These are phyloP conservation scores for Fusarium cicatricum DNA, from an alignment of 2,329 filamentous ascomycete species.

Conservation along the genomic window DNA sequence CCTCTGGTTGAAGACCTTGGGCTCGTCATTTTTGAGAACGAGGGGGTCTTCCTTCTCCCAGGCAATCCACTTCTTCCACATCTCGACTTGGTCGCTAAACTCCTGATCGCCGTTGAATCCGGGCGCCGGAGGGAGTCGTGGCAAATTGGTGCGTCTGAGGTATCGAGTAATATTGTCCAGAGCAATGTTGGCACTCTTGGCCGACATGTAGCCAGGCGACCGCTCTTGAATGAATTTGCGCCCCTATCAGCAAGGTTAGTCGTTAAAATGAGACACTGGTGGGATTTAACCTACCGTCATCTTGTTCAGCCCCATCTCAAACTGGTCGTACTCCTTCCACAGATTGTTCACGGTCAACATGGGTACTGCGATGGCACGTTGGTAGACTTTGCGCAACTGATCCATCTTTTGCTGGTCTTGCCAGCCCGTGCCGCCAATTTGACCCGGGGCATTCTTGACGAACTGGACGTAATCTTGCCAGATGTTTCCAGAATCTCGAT, in stretches of 20 bases:
- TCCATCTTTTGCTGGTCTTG: conserved; percentile 99
- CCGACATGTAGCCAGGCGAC: conserved; percentile 95
- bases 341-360: conserved; percentile 82
- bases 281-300: conserved; percentile 70
- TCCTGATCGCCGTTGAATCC: conserved; percentile 90
- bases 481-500: conserved; percentile 86
- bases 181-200: conserved; percentile 87
- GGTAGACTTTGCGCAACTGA: conserved; percentile 87
- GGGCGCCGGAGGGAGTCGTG: conserved; percentile 80
- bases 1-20: conserved; percentile 76
- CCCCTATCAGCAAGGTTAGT: conserved; percentile 61
- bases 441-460: conserved; percentile 85
- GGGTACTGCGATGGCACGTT: conserved; percentile 86
- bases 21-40: conserved; percentile 84
- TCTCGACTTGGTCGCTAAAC: conserved; percentile 81
- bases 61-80: conserved; percentile 93
- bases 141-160: conserved; percentile 78
- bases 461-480: conserved; percentile 98
- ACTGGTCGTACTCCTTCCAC: conserved; percentile 98
- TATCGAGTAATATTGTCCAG: conserved; percentile 87
- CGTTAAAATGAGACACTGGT: conserved; percentile 13
- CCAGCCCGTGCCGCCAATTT: conserved; percentile 86
- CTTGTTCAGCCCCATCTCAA: conserved; percentile 94
- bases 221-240: conserved; percentile 94
- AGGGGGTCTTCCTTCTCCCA: conserved; percentile 97